A percentile compares a stretch with the other conserved stretches of the same genome.
phyloP scores from a whole-genome alignment of 805 yeast genomes.

The Kluyveromyces starmeri region DNA sequence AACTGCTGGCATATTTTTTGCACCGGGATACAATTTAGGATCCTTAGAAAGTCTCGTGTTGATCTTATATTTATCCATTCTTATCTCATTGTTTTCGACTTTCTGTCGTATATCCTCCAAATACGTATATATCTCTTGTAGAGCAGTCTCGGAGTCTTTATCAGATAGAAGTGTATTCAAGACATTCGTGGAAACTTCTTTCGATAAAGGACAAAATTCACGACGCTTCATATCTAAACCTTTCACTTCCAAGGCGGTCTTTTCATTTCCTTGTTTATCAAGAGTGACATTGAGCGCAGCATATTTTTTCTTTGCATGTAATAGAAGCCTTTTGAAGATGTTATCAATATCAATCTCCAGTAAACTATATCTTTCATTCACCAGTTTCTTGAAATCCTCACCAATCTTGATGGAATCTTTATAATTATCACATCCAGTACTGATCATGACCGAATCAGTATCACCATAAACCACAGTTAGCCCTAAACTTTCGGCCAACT shows the following conservation, averaged over 20 bases:
- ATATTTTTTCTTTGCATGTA: constrained; percentile 95
- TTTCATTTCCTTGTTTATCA: constrained; percentile 46
- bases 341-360: constrained; percentile 94
- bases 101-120: constrained; percentile 51
- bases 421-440: constrained; percentile 65
- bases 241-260: constrained; percentile 69
- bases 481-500: constrained; percentile 77
- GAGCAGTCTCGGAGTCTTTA: constrained; percentile 66
- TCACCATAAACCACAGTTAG: constrained; percentile 93
- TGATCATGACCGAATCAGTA: constrained; percentile 98
- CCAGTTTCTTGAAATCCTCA: constrained; percentile 70
- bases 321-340: constrained; percentile 71
- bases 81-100: constrained; percentile 50
- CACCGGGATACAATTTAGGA: constrained; percentile 74
- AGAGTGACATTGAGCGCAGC: constrained; percentile 72
- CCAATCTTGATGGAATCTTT: constrained; percentile 77
- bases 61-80: constrained; percentile 64
- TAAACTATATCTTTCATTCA: constrained; percentile 78
- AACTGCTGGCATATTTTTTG: constrained; percentile 77
- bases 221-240: constrained; percentile 97
- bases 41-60: constrained; percentile 87
- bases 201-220: constrained; percentile 89
- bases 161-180: constrained; percentile 64
- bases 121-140: constrained; percentile 62
- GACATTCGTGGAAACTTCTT: constrained; percentile 73